Conservation (phyloP, 345 rosid species). For the Rhizophora mangle region DNA sequence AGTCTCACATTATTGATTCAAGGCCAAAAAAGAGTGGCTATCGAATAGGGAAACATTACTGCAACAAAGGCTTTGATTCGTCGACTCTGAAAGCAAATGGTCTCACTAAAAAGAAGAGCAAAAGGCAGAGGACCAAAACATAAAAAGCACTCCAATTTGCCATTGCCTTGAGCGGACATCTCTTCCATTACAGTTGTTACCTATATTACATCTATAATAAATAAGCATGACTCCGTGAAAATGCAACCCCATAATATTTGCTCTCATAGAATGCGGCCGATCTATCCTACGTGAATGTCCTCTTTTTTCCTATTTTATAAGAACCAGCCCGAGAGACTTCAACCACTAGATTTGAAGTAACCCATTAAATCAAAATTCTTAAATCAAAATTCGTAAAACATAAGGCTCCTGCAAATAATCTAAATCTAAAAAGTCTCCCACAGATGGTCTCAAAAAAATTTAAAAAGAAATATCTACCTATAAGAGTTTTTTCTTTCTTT, state of each 20-base stretch:
- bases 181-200: background rate
- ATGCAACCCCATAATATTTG: conserved; percentile 2
- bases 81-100: conserved; percentile 13
- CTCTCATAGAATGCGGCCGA: no score
- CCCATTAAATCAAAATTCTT: no score
- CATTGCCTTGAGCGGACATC: conserved; percentile 16
- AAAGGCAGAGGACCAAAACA: background rate
- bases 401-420: no score
- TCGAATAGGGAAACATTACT: conserved; percentile 17
- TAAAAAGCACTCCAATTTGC: conserved; percentile 11
- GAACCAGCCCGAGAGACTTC: background rate
- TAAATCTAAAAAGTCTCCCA: no score
- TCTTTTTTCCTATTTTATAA: background rate
- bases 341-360: no score
- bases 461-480: background rate
- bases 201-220: background rate
- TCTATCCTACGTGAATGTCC: conserved; percentile 28
- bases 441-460: no score
- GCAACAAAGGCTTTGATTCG: conserved; percentile 13
- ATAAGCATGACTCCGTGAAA: background rate
- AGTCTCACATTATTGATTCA: background rate
- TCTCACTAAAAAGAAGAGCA: background rate
- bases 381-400: no score
- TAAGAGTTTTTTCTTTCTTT: background rate
- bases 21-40: conserved; percentile 13